Percentiles rank a stretch among this genome's conserved stretches.
These are phyloP conservation scores for Solanum okadae DNA, from an alignment of 257 asterid species.

Conservation along the genomic window DNA sequence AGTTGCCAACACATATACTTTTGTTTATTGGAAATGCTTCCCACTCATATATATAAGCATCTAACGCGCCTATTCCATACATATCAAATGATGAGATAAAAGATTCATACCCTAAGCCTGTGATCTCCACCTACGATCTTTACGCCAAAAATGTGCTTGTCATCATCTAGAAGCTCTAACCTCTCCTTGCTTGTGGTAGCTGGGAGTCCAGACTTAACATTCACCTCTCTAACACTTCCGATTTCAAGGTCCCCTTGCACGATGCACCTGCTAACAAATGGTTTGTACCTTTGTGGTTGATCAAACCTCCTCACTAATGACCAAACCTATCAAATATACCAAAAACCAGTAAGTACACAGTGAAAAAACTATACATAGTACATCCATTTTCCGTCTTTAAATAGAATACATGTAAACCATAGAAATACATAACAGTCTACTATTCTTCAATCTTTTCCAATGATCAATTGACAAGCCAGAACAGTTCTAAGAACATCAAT, in stretches of 20 bases:
- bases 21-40: neutral
- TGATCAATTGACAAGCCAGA: neutral
- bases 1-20: neutral
- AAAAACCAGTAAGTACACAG: neutral
- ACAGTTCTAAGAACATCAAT: neutral
- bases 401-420: neutral
- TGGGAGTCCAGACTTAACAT: constrained; percentile 79
- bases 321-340: constrained; percentile 48
- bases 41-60: neutral
- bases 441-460: neutral
- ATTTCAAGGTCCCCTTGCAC: constrained; percentile 70
- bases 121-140: constrained; percentile 94
- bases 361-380: neutral
- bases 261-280: constrained; percentile 77
- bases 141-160: constrained; percentile 66
- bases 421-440: neutral
- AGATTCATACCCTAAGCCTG: constrained; percentile 54
- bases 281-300: constrained; percentile 91
- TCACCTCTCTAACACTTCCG: constrained; percentile 82
- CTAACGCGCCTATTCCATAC: neutral
- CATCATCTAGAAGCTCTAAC: constrained; percentile 71
- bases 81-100: neutral
- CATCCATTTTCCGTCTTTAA: neutral
- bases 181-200: constrained; percentile 90
- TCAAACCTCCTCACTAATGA: constrained; percentile 86